phyloP scores from a whole-genome alignment of 139 green algal genomes.

The Micromonas pusilla region DNA sequence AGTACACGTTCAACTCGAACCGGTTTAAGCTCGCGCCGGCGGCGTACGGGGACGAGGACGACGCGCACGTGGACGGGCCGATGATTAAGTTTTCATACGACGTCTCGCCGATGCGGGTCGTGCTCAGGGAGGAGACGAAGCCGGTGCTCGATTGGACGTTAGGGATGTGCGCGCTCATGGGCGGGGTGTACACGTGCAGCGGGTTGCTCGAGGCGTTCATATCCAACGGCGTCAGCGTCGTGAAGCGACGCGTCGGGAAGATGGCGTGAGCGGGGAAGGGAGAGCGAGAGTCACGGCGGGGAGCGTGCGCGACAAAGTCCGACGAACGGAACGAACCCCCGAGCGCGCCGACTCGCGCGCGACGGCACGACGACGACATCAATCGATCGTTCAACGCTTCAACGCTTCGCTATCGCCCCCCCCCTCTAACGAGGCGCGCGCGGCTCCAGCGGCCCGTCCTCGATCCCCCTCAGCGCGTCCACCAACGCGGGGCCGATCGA shows the following conservation, averaged over 20 bases:
- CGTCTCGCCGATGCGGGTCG: constrained; percentile 19
- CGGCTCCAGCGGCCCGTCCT: not conserved
- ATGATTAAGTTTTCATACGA: constrained; percentile 22
- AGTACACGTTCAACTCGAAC: constrained; percentile 28
- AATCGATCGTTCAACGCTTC: not conserved
- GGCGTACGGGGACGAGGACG: not conserved
- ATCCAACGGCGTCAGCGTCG: not conserved
- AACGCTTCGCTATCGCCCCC: not conserved
- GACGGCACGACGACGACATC: too few species aligned
- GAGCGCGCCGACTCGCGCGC: too few species aligned
- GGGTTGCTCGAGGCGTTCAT: not conserved
- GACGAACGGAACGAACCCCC: too few species aligned
- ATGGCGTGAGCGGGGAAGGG: not conserved
- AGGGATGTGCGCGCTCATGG: constrained; percentile 14
- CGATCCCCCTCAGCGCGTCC: not conserved
- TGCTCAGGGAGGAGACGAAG: constrained; percentile 1
- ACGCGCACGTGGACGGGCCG: not conserved
- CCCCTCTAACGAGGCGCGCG: not conserved
- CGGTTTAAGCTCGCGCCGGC: constrained; percentile 2
- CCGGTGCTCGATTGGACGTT: constrained; percentile 16
- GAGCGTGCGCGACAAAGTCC: too few species aligned
- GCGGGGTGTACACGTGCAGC: constrained; percentile 23
- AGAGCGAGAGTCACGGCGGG: too few species aligned
- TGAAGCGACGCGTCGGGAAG: constrained; percentile 18
- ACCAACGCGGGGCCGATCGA: not conserved